Evolutionary conservation across 129 eudicot genomes (phyloP), one percentile per base, ranked within the genome.

Genomic region (Escallonia rubra): DNA sequence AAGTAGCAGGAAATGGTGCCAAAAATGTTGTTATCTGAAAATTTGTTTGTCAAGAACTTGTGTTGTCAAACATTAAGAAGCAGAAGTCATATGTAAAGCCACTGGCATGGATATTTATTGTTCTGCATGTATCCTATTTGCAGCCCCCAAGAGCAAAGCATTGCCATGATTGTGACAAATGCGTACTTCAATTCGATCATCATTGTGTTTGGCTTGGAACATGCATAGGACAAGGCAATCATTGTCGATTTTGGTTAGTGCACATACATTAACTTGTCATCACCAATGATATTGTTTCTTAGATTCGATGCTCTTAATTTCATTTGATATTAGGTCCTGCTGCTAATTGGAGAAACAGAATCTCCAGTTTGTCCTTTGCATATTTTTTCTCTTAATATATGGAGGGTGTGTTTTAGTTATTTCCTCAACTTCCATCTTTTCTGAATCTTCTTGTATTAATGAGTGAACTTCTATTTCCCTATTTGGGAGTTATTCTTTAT

Each of bases 181-280:
- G 99, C 64, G 95, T 93, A 61, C 99, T 93, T 80, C 99, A 89
- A 71, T 93, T 93, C 85, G 99, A 93, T 76, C 99, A 93, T 79
- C 99, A 93, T 63, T 93, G 99, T 79, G 90, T 89, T 76, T 93
- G 99, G 99, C 95, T 93, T 38, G 96, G 96, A 59, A 89, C 92
- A 59, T 93, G 99, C 80, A 75, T 93, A 41, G 99, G 99, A 41
- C 96, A 82, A 83, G 86, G 88, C 9, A 93, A 93, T 76, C 99
- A 93, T 71, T 82, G 93, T 61, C 87, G 95, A 49, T 93, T 93
- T 85, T 93, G 99, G 99, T 93, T 50, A 68, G 85, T 72, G 65
- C 52, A 67, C 64, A 61, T 58, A 39, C 54, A 40, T 56, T 8
- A 43, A 4, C 8, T 45, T 69, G 10, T 14, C 68, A 58, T 11